Evolutionary conservation across 345 rosid species (phyloP).

Genomic region (Lepidium aucheri): DNA sequence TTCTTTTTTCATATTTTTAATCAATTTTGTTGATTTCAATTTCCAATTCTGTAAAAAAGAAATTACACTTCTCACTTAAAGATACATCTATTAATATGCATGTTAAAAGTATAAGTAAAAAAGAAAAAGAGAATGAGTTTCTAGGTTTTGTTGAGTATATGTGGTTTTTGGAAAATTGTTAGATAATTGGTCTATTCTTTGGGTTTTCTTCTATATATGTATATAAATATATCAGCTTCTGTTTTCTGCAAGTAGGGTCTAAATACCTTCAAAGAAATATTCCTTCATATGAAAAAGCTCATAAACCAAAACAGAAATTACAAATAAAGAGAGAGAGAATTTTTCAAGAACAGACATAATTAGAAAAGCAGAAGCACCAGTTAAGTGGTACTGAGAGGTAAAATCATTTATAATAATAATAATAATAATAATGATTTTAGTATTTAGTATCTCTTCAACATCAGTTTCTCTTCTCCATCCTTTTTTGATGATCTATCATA

Average conservation of each 20-base stretch:
- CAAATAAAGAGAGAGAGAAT: not conserved
- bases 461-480: not conserved
- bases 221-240: slow-evolving; percentile 35
- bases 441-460: slow-evolving; percentile 6
- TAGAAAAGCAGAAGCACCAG: slow-evolving; percentile 26
- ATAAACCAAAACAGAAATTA: slow-evolving; percentile 10
- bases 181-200: slow-evolving; percentile 24
- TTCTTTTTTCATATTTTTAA: not conserved
- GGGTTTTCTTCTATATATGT: slow-evolving; percentile 19
- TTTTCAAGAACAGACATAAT: slow-evolving; percentile 21
- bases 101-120: slow-evolving; percentile 4
- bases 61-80: not conserved
- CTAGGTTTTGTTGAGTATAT: slow-evolving; percentile 11
- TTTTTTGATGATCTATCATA: slow-evolving; percentile 4
- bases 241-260: slow-evolving; percentile 40
- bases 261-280: slow-evolving; percentile 1
- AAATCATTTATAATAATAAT: too few species aligned
- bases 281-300: not conserved
- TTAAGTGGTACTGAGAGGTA: slow-evolving; percentile 27
- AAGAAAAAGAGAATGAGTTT: slow-evolving; percentile 7
- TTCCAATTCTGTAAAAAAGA: slow-evolving; percentile 2
- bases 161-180: slow-evolving; percentile 28
- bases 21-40: too few species aligned
- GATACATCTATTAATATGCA: slow-evolving; percentile 17
- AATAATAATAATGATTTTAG: not conserved